Percentiles rank a stretch among this genome's conserved stretches.
These are phyloP conservation scores for Heliosperma pusillum DNA, from an alignment of 148 eudicot species.

Conservation along the genomic window DNA sequence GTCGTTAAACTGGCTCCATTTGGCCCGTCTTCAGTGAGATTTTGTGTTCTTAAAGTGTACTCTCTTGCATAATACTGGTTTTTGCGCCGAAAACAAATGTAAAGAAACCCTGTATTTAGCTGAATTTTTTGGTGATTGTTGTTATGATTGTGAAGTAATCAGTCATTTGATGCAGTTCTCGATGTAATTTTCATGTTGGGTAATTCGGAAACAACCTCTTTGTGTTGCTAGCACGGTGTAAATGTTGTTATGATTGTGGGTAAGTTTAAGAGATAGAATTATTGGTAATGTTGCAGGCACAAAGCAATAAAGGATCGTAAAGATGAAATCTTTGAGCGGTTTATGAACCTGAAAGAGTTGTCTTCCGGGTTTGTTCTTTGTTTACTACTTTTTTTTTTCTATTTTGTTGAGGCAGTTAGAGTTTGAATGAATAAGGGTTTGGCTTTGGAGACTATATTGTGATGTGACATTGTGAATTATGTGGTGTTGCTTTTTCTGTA, in stretches of 20 bases:
- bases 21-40: too few species aligned
- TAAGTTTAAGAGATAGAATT: background rate
- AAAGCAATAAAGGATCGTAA: constrained; percentile 78
- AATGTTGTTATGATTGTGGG: background rate
- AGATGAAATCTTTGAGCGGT: constrained; percentile 64
- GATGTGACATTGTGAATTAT: background rate
- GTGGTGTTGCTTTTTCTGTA: constrained; percentile 27
- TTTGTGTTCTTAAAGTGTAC: too few species aligned
- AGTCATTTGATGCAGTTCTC: too few species aligned
- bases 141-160: too few species aligned
- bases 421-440: background rate
- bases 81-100: too few species aligned
- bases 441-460: background rate
- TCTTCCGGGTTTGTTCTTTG: constrained; percentile 69
- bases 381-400: background rate
- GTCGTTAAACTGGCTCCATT: too few species aligned
- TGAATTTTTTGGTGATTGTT: too few species aligned
- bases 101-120: too few species aligned
- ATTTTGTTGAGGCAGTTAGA: background rate
- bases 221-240: too few species aligned
- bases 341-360: constrained; percentile 58
- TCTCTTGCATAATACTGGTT: too few species aligned
- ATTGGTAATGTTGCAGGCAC: constrained; percentile 45
- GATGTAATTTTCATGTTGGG: too few species aligned
- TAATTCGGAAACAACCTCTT: too few species aligned